Evolutionary conservation across 2,329 filamentous ascomycete species (phyloP).

Genomic region (Clonostachys rosea): DNA sequence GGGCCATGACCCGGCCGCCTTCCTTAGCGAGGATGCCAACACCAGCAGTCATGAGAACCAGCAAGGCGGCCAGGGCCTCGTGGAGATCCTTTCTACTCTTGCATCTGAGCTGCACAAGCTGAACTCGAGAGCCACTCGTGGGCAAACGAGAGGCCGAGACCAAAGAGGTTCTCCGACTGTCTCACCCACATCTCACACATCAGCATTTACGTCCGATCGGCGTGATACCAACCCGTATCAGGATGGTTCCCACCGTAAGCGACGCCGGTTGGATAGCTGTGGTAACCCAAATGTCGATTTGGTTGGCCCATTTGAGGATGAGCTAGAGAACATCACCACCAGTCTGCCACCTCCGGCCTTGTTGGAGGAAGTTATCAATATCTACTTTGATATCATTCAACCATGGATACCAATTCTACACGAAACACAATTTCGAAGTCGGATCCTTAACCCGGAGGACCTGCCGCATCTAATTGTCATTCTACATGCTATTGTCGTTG

Average conservation of each 20-base stretch:
- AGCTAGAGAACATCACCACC: conserved; percentile 16
- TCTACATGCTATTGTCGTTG: conserved; percentile 26
- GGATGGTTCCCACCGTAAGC: conserved; percentile 4
- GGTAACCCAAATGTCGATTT: conserved; percentile 11
- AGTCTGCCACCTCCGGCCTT: conserved; percentile 7
- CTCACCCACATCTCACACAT: not conserved
- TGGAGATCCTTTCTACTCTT: conserved; percentile 9
- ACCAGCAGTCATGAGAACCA: no score
- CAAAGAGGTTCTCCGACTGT: not conserved
- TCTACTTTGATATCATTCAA: conserved; percentile 29
- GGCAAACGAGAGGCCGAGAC: no score
- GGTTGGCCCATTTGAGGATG: conserved; percentile 7
- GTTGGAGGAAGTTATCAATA: conserved; percentile 11
- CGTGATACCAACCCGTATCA: not conserved
- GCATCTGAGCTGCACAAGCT: conserved; percentile 11
- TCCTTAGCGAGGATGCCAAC: no score
- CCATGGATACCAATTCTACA: conserved; percentile 34
- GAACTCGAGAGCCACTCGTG: conserved; percentile 1
- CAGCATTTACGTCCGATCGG: not conserved
- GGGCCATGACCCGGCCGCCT: not conserved
- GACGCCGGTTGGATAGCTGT: conserved; percentile 12
- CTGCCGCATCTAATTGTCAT: conserved; percentile 19
- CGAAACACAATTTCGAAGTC: conserved; percentile 17
- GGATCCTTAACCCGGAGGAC: conserved; percentile 15
- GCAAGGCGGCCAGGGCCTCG: conserved; percentile 4